Percentiles rank a stretch among this genome's conserved stretches.
These are phyloP conservation scores for Luvunga scandens DNA, from an alignment of 345 rosid genomes.

Conservation along the genomic window DNA sequence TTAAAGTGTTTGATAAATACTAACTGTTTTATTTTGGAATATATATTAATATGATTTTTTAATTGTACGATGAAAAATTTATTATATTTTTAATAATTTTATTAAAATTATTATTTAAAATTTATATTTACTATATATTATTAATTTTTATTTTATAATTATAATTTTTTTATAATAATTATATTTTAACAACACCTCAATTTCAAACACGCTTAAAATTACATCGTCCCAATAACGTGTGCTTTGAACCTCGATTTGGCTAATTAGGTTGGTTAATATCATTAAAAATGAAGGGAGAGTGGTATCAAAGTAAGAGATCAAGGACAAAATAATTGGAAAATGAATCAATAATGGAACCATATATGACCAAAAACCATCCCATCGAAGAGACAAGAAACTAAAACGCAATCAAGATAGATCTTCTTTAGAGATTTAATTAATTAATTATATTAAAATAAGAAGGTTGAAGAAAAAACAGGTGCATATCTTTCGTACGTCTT, in stretches of 20 bases:
- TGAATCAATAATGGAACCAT: conserved; percentile 4
- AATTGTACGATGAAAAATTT: too few relatives aligned
- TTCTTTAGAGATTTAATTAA: not conserved
- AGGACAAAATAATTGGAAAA: conserved; percentile 6
- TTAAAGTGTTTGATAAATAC: too few relatives aligned
- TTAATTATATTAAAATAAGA: not conserved
- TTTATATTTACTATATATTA: too few relatives aligned
- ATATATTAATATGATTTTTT: too few relatives aligned
- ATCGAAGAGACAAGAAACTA: conserved; percentile 8
- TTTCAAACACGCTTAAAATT: too few relatives aligned
- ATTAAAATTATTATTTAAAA: too few relatives aligned
- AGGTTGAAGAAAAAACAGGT: conserved; percentile 4
- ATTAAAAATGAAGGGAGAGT: not conserved
- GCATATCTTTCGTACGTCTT: conserved; percentile 16
- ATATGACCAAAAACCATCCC: conserved; percentile 19
- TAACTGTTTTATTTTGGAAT: too few relatives aligned
- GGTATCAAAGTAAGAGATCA: not conserved
- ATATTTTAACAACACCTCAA: too few relatives aligned
- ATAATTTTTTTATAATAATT: too few relatives aligned
- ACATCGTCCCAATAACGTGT: too few relatives aligned
- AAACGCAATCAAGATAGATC: conserved; percentile 5
- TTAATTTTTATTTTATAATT: too few relatives aligned
- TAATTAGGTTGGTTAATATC: not conserved
- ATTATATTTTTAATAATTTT: too few relatives aligned
- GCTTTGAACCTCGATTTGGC: not conserved